Base-by-base conservation (phyloP, 1,284 basidiomycete species). In the Vanrija pseudolonga region DNA sequence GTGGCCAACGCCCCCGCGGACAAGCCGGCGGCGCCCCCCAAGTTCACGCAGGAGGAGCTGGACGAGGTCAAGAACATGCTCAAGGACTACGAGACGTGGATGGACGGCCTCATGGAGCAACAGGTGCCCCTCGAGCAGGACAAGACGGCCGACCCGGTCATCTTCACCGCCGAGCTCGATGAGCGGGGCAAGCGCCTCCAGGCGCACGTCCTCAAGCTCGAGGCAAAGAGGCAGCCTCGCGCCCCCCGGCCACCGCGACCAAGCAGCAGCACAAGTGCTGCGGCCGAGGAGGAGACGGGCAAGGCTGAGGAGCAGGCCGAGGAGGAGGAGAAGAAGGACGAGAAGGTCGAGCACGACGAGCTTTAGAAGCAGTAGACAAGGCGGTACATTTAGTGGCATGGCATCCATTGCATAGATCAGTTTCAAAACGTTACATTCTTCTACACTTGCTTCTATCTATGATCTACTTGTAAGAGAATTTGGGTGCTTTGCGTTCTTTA, bases 31-130 rank as follows among this genome's bases (percentile, higher is more conserved):
- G 73, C 83, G 9, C 84, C 84, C 2, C 85, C 87, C 2, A 87
- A 86, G 67, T 93, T 86, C 83, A 91, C 90, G 3, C 70, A 79
- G 24, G 86, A 85, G n/a, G 93, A 95, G 72, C 79, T 95, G 26
- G 84, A 86, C 53, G 79, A 69, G 5, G 83, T 95, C 19, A 86
- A 91, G 72, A 82, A 81, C 67, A 80, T 84, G 53, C 77, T 94
- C 57, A 83, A 82, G 68, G 88, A 89, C 47, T 85, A 89, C 65
- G 88, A 90, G 76, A 62, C 72, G 32, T 96, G 92, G 90, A 77
- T 95, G 58, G 80, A 84, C 63, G 84, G 83, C 53, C 83, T 83
- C 74, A 86, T 92, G 40, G 85, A 87, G 77, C 84, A 84, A 76
- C 92, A 95, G 77, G 62, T 70, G 15, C 87, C 85, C 78, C 72